Conservation (phyloP, 805 yeast genomes). For the Saturnispora sekii region DNA sequence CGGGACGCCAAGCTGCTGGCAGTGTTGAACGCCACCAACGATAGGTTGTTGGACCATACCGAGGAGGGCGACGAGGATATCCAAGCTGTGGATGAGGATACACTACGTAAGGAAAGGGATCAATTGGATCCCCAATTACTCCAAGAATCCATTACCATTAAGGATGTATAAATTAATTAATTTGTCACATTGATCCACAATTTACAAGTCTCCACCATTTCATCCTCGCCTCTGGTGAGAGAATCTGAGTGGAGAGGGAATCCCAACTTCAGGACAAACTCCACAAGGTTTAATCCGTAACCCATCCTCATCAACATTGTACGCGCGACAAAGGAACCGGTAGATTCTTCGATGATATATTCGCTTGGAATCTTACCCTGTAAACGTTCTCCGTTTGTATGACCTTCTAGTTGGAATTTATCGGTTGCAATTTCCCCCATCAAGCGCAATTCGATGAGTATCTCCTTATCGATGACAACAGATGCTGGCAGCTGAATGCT, state of each 20-base stretch:
- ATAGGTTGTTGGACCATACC: conserved; percentile 15
- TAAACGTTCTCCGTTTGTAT: conserved; percentile 36
- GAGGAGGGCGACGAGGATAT: conserved; percentile 3
- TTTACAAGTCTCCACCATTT: conserved; percentile 25
- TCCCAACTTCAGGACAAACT: background rate
- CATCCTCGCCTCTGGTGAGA: background rate
- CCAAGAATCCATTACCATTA: conserved; percentile 1
- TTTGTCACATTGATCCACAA: conserved; percentile 33
- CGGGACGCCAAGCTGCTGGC: conserved; percentile 26
- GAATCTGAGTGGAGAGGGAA: too few species aligned
- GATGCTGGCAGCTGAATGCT: conserved; percentile 38
- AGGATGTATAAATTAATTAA: background rate
- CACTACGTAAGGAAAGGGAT: background rate
- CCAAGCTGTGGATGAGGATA: background rate
- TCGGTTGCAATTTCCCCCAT: conserved; percentile 31
- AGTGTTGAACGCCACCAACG: conserved; percentile 27
- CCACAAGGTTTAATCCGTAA: conserved; percentile 33
- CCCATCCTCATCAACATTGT: conserved; percentile 22
- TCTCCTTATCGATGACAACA: conserved; percentile 31
- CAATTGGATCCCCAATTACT: background rate
- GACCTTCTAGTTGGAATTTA: conserved; percentile 30
- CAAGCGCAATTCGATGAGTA: conserved; percentile 35
- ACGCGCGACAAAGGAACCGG: conserved; percentile 3
- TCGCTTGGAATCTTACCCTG: conserved; percentile 29
- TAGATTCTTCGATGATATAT: conserved; percentile 21